Conservation (phyloP, 352 stramenopile genomes). For the Phytophthora sp. region DNA sequence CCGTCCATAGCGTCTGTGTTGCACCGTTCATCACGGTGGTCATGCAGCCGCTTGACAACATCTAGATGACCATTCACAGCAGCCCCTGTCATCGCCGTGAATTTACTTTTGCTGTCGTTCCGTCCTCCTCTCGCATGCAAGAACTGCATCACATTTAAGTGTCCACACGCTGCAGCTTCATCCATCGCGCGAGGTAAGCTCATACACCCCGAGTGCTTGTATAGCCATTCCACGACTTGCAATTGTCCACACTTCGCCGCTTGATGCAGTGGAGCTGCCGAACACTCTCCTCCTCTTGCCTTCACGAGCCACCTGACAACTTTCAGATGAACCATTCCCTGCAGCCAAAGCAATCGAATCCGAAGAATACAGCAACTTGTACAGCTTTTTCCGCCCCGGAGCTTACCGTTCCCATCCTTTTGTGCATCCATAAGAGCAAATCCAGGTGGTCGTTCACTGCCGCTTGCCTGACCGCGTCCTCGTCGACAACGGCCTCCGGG, state of each 20-base stretch:
- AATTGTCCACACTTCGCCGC: constrained; percentile 23
- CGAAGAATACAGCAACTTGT: constrained; percentile 31
- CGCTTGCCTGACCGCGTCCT: constrained; percentile 31
- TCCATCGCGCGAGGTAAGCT: constrained; percentile 32
- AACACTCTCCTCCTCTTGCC: constrained; percentile 35
- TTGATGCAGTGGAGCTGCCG: constrained; percentile 31
- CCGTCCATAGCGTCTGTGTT: constrained; percentile 25
- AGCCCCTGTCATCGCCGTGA: constrained; percentile 30
- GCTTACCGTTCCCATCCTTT: neutral
- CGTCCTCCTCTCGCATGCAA: constrained; percentile 23
- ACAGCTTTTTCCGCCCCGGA: neutral
- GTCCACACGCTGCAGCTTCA: constrained; percentile 31
- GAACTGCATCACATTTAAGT: constrained; percentile 33
- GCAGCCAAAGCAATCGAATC: constrained; percentile 23
- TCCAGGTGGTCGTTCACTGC: constrained; percentile 33
- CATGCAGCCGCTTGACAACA: constrained; percentile 35
- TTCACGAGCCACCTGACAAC: constrained; percentile 33
- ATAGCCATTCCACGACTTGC: constrained; percentile 28
- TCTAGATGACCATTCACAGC: constrained; percentile 30
- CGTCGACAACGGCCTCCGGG: constrained; percentile 20
- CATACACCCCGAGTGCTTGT: constrained; percentile 25
- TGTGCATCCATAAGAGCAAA: constrained; percentile 36
- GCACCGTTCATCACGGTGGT: constrained; percentile 27
- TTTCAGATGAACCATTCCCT: constrained; percentile 22
- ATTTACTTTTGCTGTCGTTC: constrained; percentile 16